phyloP scores from a whole-genome alignment of 2,329 filamentous ascomycete genomes.

The Beauveria varroae region DNA sequence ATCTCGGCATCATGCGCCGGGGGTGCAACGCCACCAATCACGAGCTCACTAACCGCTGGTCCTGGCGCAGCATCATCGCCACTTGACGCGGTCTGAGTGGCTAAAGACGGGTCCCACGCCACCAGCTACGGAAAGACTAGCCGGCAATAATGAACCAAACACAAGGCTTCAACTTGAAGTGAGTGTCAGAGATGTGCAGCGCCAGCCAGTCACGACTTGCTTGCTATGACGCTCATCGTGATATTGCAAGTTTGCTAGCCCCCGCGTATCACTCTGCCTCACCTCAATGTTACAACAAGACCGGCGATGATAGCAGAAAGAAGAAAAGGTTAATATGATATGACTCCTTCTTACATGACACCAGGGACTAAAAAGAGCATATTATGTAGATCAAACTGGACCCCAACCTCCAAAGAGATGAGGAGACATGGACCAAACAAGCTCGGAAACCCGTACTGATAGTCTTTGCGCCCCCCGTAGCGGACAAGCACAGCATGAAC shows the following conservation, averaged over 20 bases:
- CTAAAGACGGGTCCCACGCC: not conserved
- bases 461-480: not conserved
- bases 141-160: not conserved
- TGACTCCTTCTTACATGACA: not conserved
- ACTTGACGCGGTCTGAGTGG: constrained; percentile 7
- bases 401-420: not conserved
- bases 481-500: not conserved
- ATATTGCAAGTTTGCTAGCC: not conserved
- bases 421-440: not conserved
- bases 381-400: constrained; percentile 8
- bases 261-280: not conserved
- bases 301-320: not conserved
- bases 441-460: not conserved
- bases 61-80: constrained; percentile 7
- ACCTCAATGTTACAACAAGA: too few relatives aligned
- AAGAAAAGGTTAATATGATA: not conserved
- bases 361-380: not conserved
- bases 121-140: not conserved
- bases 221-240: not conserved
- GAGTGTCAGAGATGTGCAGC: not conserved
- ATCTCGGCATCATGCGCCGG: not conserved
- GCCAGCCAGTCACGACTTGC: not conserved
- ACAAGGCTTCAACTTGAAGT: not conserved
- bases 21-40: not conserved
- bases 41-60: not conserved